Base-by-base conservation (phyloP, 2,329 filamentous ascomycete genomes). In the Hymenoscyphus repandus region DNA sequence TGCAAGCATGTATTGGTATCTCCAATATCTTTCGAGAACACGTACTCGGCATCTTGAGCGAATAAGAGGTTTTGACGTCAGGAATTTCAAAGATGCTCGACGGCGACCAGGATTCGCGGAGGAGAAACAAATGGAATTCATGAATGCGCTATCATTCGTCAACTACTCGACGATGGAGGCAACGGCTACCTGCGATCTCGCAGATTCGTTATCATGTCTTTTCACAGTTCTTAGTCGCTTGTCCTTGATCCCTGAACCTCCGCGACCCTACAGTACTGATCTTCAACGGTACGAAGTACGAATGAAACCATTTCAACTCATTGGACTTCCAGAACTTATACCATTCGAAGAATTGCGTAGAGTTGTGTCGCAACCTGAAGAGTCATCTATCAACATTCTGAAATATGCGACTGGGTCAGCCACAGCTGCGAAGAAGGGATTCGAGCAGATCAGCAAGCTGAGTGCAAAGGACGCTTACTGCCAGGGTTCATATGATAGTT, bases 1-100 rank as follows among this genome's bases (percentile, higher is more conserved):
- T 9, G 79, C 83, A 0, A 83, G 82, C 20, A 95, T 96, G 87
- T 97, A 97, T 68, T 93, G 87, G 83, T 90, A 96, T 66, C 72
- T 96, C 56, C 80, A 88, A 59, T 80, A 88, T 70, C 72, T 95
- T 52, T 74, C 86, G 63, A 79, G 83, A 64, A 80, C 85, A 49
- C 75, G 86, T 13, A 55, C 47, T 46, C 58, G 57, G 3, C 82
- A 96, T 62, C 71, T 86, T 20, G 84, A 90, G 59, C 79, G 87
- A 47, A 89, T 93, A 60, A 80, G 84, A 59, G 74, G 78, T 1
- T 89, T 88, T 58, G 75, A 83, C 6, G 67, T 75, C 15, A 51
- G 58, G 41, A 52, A 36, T 7, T 58, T 58, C 30, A 50, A 54
- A 12, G 45, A 36, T 7, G 45, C 50, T 31, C 51, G 57, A 4